A percentile compares a stretch with the other conserved stretches of the same genome.
Evolutionary conservation across 2,329 filamentous ascomycete genomes (phyloP).

Genomic region (Pseudofabraea citricarpa): DNA sequence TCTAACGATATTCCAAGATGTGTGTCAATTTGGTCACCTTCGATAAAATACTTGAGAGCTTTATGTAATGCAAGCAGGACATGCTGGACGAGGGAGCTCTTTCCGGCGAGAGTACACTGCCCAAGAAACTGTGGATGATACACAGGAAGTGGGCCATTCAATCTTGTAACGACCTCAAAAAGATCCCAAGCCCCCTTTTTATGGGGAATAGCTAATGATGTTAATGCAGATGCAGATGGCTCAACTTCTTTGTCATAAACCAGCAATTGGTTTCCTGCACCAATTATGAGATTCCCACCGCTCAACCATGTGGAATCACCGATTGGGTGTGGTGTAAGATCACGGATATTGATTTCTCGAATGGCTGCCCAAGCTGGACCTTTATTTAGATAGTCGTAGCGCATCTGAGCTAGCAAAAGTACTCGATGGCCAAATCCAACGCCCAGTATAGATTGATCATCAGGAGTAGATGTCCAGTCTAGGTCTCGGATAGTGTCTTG

Average conservation of each 20-base stretch:
- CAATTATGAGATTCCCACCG: conserved; percentile 79
- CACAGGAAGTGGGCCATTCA: conserved; percentile 83
- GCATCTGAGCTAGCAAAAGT: conserved; percentile 76
- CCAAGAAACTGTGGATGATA: conserved; percentile 91
- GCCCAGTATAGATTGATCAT: conserved; percentile 81
- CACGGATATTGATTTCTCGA: conserved; percentile 73
- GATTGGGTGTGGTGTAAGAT: conserved; percentile 83
- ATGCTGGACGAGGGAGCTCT: conserved; percentile 63
- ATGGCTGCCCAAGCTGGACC: conserved; percentile 87
- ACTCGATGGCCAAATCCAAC: conserved; percentile 90
- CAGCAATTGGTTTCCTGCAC: conserved; percentile 87
- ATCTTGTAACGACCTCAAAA: conserved; percentile 74
- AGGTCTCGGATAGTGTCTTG: conserved; percentile 78
- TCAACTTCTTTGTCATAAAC: conserved; percentile 75
- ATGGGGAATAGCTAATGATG: conserved; percentile 18
- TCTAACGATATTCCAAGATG: conserved; percentile 63
- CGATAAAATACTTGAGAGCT: conserved; percentile 75
- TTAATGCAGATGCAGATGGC: conserved; percentile 34
- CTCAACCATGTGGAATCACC: conserved; percentile 90
- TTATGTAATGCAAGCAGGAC: conserved; percentile 70
- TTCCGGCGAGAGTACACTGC: conserved; percentile 80
- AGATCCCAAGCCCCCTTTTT: conserved; percentile 46
- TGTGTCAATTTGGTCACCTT: conserved; percentile 75
- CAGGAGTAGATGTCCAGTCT: conserved; percentile 90
- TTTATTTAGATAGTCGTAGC: conserved; percentile 86